Evolutionary conservation across 2,329 filamentous ascomycete genomes (phyloP).

Genomic region (Fusarium brachygibbosum): DNA sequence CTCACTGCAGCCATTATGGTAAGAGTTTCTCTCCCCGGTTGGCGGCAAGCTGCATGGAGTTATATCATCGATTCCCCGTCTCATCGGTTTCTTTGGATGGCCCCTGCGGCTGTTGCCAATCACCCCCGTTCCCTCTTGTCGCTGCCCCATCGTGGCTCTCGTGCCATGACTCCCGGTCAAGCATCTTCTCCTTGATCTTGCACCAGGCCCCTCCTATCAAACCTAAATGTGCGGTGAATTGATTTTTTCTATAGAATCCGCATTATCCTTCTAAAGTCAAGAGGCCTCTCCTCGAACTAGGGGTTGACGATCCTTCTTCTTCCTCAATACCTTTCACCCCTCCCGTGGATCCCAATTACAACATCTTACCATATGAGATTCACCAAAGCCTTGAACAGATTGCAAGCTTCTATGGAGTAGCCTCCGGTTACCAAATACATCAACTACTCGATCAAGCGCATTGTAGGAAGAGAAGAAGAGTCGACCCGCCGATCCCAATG

Average conservation of each 20-base stretch:
- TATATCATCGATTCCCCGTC: conserved; percentile 58
- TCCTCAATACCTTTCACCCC: conserved; percentile 41
- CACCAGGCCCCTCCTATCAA: conserved; percentile 42
- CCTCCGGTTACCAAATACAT: conserved; percentile 52
- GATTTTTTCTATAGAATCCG: conserved; percentile 54
- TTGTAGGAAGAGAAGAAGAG: conserved; percentile 53
- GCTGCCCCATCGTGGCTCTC: conserved; percentile 46
- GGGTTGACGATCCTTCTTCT: conserved; percentile 43
- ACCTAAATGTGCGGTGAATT: conserved; percentile 57
- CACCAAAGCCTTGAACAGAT: conserved; percentile 49
- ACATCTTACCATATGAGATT: conserved; percentile 46
- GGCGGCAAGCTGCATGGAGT: conserved; percentile 60
- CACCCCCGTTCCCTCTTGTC: conserved; percentile 45
- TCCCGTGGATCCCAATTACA: conserved; percentile 43
- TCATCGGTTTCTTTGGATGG: conserved; percentile 48
- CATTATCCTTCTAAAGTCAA: conserved; percentile 49
- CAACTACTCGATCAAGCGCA: conserved; percentile 46
- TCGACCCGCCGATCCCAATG: conserved; percentile 53
- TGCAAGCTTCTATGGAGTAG: conserved; percentile 51
- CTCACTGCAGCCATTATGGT: conserved; percentile 63
- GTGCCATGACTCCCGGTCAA: conserved; percentile 49
- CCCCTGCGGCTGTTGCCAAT: conserved; percentile 47
- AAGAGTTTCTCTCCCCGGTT: conserved; percentile 58
- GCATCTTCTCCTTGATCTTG: conserved; percentile 47
- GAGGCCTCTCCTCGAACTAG: conserved; percentile 48